phyloP scores from a whole-genome alignment of 1,284 basidiomycete species.

The Malassezia dermatis region DNA sequence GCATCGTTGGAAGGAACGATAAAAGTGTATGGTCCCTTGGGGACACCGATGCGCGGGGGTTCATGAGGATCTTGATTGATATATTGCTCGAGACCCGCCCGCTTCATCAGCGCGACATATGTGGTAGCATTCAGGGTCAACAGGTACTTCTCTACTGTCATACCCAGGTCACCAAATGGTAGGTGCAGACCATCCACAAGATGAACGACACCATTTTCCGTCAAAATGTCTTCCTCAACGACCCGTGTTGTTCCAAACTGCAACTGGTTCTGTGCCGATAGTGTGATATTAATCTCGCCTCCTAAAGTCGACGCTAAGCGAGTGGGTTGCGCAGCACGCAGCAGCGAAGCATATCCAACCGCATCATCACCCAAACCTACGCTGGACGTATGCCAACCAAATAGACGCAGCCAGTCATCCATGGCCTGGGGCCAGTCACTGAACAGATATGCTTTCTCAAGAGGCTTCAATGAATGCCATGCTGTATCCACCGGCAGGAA shows the following conservation, averaged over 20 bases:
- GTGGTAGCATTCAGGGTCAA: conserved; percentile 76
- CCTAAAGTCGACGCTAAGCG: conserved; percentile 34
- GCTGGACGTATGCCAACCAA: conserved; percentile 41
- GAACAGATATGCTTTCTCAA: conserved; percentile 34
- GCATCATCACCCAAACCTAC: conserved; percentile 29
- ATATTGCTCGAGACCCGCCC: conserved; percentile 54
- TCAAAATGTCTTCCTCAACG: conserved; percentile 38
- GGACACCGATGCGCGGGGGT: conserved; percentile 20
- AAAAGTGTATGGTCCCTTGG: conserved; percentile 40
- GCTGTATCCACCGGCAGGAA: conserved; percentile 80
- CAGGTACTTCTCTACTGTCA: conserved; percentile 86
- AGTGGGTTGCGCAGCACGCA: conserved; percentile 2
- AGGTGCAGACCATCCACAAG: conserved; percentile 72
- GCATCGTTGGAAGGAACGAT: conserved; percentile 84
- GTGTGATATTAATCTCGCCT: conserved; percentile 24
- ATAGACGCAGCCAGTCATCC: conserved; percentile 34
- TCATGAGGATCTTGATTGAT: conserved; percentile 23
- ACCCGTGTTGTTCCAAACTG: conserved; percentile 21
- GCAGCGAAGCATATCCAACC: conserved; percentile 26
- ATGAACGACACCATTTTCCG: conserved; percentile 62
- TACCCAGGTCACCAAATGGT: conserved; percentile 62
- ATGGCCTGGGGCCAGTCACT: conserved; percentile 25
- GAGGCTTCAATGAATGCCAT: conserved; percentile 52
- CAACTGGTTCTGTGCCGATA: conserved; percentile 16
- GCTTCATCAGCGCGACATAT: conserved; percentile 79